Conservation (phyloP, 2,329 filamentous ascomycete species). For the Diaporthe capsici region DNA sequence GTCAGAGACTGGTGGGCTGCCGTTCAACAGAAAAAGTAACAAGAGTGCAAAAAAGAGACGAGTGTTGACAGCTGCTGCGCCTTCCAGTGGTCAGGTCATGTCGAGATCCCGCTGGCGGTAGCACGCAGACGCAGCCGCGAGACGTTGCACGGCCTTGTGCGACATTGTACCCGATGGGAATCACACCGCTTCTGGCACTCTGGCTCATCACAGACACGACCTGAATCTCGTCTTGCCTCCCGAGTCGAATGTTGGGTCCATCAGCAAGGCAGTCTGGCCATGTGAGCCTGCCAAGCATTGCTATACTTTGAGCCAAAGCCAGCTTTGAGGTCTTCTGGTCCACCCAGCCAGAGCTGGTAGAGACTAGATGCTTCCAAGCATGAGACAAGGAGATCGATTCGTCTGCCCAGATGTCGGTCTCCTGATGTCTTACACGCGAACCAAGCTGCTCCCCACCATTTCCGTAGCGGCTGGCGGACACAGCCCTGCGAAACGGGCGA, state of each 20-base stretch:
- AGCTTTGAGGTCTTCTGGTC: background rate
- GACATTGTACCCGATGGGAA: background rate
- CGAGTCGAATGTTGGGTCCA: background rate
- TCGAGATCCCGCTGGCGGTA: background rate
- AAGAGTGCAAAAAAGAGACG: background rate
- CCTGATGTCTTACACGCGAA: conserved; percentile 8
- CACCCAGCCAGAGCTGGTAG: background rate
- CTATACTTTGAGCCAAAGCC: background rate
- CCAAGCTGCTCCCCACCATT: background rate
- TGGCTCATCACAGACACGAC: background rate
- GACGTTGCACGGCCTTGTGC: conserved; percentile 16
- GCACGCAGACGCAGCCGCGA: background rate
- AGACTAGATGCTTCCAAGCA: conserved; percentile 14
- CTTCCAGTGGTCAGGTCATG: background rate
- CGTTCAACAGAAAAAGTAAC: background rate
- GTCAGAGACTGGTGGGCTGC: background rate
- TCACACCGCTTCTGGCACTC: background rate
- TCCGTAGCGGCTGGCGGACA: background rate
- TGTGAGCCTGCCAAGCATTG: conserved; percentile 6
- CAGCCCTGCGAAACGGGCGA: conserved; percentile 14
- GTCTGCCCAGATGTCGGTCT: background rate
- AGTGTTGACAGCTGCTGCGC: background rate
- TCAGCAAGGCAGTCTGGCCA: background rate
- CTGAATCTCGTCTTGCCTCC: background rate
- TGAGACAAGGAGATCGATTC: background rate